These are phyloP conservation scores for Cyberlindnera americana DNA, from an alignment of 805 yeast genomes.

Conservation along the genomic window DNA sequence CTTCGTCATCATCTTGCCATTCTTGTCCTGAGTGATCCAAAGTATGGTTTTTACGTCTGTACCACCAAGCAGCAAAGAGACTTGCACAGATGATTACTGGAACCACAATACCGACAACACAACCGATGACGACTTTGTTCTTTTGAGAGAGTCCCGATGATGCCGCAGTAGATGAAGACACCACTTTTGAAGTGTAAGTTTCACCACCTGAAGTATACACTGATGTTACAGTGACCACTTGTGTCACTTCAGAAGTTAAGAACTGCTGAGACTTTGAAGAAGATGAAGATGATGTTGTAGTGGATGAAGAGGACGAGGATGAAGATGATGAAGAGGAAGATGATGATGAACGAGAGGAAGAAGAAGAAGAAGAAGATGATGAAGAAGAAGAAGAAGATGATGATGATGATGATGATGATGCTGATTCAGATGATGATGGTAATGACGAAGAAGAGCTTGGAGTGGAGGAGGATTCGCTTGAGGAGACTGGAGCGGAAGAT, in stretches of 20 bases:
- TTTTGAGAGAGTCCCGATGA: conserved; percentile 43
- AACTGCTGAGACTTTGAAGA: conserved; percentile 2
- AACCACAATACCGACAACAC: conserved; percentile 68
- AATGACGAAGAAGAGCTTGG: conserved; percentile 3
- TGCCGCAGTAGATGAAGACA: conserved; percentile 17
- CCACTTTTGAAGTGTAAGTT: conserved; percentile 10
- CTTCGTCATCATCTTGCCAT: conserved; percentile 23
- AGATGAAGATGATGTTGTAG: conserved; percentile 10
- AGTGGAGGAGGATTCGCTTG: conserved; percentile 4
- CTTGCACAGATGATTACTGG: conserved; percentile 40
- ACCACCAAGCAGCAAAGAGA: conserved; percentile 17
- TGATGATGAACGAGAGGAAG: conserved; percentile 13
- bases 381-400: conserved; percentile 8
- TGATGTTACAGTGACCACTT: conserved; percentile 16
- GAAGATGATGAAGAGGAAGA: conserved; percentile 15
- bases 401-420: conserved; percentile 7
- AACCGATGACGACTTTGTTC: conserved; percentile 59
- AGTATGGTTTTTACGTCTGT: conserved; percentile 15
- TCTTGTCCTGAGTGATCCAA: conserved; percentile 27
- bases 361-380: conserved; percentile 12
- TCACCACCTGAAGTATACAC: conserved; percentile 19
- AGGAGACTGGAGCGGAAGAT: conserved; percentile 8
- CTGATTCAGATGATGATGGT: conserved; percentile 3
- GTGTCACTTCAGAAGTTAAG: conserved; percentile 12
- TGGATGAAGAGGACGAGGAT: conserved; percentile 9